Conservation (phyloP, 2,329 filamentous ascomycete species). For the Claviceps pazoutovae region DNA sequence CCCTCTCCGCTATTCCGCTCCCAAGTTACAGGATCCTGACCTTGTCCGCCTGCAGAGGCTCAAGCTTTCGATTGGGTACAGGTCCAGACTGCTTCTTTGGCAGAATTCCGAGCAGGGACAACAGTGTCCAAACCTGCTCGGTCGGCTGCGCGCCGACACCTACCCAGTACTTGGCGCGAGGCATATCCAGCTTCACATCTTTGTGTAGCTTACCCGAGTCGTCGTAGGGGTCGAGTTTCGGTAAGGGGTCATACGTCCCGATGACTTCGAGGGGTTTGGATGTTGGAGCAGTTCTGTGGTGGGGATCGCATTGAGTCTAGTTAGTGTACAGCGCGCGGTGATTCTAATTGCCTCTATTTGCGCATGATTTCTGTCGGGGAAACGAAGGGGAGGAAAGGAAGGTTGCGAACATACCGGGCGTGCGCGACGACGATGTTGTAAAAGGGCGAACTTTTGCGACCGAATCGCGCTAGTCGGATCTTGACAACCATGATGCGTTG, state of each 20-base stretch:
- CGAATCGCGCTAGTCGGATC: slow-evolving; percentile 88
- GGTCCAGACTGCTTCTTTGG: slow-evolving; percentile 25
- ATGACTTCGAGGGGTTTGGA: slow-evolving; percentile 88
- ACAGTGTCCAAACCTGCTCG: slow-evolving; percentile 73
- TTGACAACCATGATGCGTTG: slow-evolving; percentile 63
- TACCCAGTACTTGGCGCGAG: slow-evolving; percentile 84
- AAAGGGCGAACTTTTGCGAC: slow-evolving; percentile 73
- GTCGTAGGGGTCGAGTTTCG: slow-evolving; percentile 46
- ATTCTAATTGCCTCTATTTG: neutral
- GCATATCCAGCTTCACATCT: slow-evolving; percentile 74
- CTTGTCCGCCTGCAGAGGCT: slow-evolving; percentile 13
- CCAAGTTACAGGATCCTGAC: slow-evolving; percentile 16
- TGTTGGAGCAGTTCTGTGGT: slow-evolving; percentile 63
- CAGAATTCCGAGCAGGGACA: slow-evolving; percentile 55
- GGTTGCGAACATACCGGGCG: slow-evolving; percentile 48
- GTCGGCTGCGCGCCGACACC: slow-evolving; percentile 93
- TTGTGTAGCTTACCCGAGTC: slow-evolving; percentile 62
- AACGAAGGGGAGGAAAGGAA: neutral
- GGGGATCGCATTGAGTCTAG: neutral
- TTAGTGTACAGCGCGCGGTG: neutral
- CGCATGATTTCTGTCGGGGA: neutral
- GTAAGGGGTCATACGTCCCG: slow-evolving; percentile 58
- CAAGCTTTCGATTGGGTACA: slow-evolving; percentile 12
- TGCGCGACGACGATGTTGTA: slow-evolving; percentile 97
- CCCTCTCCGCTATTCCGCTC: neutral